phyloP scores from a whole-genome alignment of 129 eudicot genomes.

The Tagetes patula region DNA sequence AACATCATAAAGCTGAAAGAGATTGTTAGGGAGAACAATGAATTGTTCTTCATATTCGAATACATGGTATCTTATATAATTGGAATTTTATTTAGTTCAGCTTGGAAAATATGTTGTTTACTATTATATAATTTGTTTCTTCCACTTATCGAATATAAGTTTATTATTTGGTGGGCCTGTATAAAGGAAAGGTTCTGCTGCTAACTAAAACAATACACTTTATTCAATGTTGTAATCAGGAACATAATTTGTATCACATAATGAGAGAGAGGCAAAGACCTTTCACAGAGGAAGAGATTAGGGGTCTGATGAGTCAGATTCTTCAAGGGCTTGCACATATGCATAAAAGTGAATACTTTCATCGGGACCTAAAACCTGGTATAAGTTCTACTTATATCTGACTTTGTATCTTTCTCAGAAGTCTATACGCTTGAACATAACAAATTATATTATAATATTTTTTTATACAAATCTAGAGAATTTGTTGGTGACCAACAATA shows the following conservation, averaged over 20 bases:
- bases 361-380: slow-evolving; percentile 98
- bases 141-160: not conserved
- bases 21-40: slow-evolving; percentile 81
- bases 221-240: slow-evolving; percentile 43
- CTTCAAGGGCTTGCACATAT: slow-evolving; percentile 84
- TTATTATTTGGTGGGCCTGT: not conserved
- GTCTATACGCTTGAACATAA: not conserved
- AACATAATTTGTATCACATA: slow-evolving; percentile 75
- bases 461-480: slow-evolving; percentile 53
- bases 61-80: slow-evolving; percentile 64
- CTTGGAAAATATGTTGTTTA: slow-evolving; percentile 11
- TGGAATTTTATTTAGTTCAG: not conserved
- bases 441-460: not conserved
- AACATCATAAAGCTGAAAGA: slow-evolving; percentile 90
- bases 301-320: slow-evolving; percentile 70
- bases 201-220: not conserved
- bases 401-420: slow-evolving; percentile 13
- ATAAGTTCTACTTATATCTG: slow-evolving; percentile 21
- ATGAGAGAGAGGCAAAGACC: slow-evolving; percentile 71
- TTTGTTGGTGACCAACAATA: slow-evolving; percentile 74
- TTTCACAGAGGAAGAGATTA: slow-evolving; percentile 79
- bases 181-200: not conserved
- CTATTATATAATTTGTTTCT: not conserved
- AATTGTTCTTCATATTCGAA: slow-evolving; percentile 87
- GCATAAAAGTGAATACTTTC: slow-evolving; percentile 84